These are phyloP conservation scores for Thelephora ganbajun DNA, from an alignment of 768 basidiomycete species.

Conservation along the genomic window DNA sequence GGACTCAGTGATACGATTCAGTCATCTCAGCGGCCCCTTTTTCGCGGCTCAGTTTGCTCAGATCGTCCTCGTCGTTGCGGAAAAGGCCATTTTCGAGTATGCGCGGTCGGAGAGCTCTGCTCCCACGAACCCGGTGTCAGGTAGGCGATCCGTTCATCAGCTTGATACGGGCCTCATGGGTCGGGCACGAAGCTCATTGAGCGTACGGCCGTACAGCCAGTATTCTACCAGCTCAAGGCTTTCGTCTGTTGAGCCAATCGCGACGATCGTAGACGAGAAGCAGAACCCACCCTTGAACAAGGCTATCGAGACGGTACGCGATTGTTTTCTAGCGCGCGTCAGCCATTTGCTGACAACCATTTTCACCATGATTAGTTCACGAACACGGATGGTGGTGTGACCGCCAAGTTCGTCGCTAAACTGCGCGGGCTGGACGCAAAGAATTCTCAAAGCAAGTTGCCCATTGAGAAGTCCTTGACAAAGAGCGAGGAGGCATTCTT, in stretches of 20 bases:
- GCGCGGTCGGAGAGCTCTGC: slow-evolving; percentile 90
- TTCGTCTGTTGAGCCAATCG: slow-evolving; percentile 83
- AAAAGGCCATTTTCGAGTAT: slow-evolving; percentile 97
- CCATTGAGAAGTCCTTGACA: slow-evolving; percentile 80
- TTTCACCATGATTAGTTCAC: slow-evolving; percentile 49
- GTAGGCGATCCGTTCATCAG: too few species aligned
- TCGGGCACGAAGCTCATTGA: too few species aligned
- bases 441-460: slow-evolving; percentile 83
- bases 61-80: slow-evolving; percentile 94
- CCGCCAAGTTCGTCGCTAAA: slow-evolving; percentile 78
- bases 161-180: too few species aligned
- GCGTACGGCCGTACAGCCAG: slow-evolving; percentile 45
- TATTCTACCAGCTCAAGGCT: slow-evolving; percentile 72
- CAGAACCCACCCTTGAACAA: slow-evolving; percentile 85
- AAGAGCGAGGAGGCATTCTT: slow-evolving; percentile 94
- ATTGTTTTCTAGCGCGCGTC: not conserved
- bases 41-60: slow-evolving; percentile 99
- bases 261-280: slow-evolving; percentile 86
- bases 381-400: slow-evolving; percentile 85
- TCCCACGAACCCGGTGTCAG: slow-evolving; percentile 75
- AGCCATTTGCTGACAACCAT: not conserved
- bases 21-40: slow-evolving; percentile 80
- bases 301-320: slow-evolving; percentile 70
- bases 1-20: slow-evolving; percentile 91
- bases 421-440: slow-evolving; percentile 64